Evolutionary conservation across 225 moss, liverwort and hornwort species (phyloP).

Genomic region (Physcomitrium patens): DNA sequence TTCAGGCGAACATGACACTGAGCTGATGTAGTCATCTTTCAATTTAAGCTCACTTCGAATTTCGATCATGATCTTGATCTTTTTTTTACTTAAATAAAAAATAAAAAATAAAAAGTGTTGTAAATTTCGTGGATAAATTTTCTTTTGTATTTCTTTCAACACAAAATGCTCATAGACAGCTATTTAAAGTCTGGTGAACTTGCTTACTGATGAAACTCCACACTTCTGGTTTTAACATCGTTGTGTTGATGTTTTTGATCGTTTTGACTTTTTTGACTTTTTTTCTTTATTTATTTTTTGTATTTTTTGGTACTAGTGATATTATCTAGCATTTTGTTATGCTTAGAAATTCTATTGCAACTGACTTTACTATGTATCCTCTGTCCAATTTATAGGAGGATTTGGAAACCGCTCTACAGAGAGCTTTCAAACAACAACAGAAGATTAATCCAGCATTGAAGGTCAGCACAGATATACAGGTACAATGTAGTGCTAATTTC

Average conservation of each 20-base stretch:
- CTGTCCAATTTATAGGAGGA: constrained; percentile 68
- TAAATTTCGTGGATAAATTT: too few species aligned
- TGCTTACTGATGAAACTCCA: neutral
- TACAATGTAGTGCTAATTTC: constrained; percentile 25
- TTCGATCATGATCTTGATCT: neutral
- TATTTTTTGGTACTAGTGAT: neutral
- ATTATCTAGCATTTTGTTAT: constrained; percentile 9
- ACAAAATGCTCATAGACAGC: constrained; percentile 12
- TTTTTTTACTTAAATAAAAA: neutral
- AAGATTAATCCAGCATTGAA: constrained; percentile 84
- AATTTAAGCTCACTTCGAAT: neutral
- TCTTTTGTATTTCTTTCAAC: neutral
- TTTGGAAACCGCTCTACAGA: constrained; percentile 86
- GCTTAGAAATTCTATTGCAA: neutral
- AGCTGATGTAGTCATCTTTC: constrained; percentile 7
- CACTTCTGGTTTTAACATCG: constrained; percentile 1
- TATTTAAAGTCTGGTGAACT: neutral
- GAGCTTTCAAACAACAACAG: constrained; percentile 94
- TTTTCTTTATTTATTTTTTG: too few species aligned
- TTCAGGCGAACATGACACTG: neutral
- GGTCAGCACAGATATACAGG: constrained; percentile 96
- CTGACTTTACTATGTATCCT: neutral
- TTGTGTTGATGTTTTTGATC: constrained; percentile 5
- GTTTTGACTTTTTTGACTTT: constrained; percentile 2
- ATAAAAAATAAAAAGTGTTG: neutral